Percentiles rank a stretch among this genome's conserved stretches.
These are phyloP conservation scores for Zygoascus bituminiphila DNA, from an alignment of 805 yeast species.

Conservation along the genomic window DNA sequence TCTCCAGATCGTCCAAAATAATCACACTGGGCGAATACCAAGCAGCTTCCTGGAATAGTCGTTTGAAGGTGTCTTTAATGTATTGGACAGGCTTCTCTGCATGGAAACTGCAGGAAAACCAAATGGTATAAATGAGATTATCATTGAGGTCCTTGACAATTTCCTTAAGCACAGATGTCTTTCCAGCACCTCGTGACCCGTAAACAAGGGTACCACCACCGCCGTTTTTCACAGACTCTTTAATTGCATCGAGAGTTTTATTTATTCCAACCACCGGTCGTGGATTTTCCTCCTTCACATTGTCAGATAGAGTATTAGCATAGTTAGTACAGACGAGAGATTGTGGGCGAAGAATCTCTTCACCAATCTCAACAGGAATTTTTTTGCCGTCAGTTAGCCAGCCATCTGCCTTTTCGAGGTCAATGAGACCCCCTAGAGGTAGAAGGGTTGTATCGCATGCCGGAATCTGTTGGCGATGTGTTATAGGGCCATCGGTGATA, in stretches of 20 bases:
- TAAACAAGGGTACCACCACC: slow-evolving; percentile 52
- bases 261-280: slow-evolving; percentile 51
- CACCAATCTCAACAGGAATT: slow-evolving; percentile 11
- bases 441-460: slow-evolving; percentile 34
- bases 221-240: slow-evolving; percentile 36
- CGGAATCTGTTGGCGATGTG: slow-evolving; percentile 49
- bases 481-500: slow-evolving; percentile 24
- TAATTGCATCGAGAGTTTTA: slow-evolving; percentile 32
- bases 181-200: slow-evolving; percentile 81
- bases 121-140: slow-evolving; percentile 39
- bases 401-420: slow-evolving; percentile 40
- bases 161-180: slow-evolving; percentile 45
- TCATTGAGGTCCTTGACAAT: slow-evolving; percentile 33
- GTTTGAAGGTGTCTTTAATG: slow-evolving; percentile 37
- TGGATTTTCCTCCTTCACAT: not conserved
- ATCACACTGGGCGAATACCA: slow-evolving; percentile 77
- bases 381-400: slow-evolving; percentile 27
- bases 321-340: slow-evolving; percentile 24
- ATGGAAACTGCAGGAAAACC: slow-evolving; percentile 45
- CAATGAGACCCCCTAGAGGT: slow-evolving; percentile 54
- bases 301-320: not conserved
- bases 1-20: slow-evolving; percentile 71
- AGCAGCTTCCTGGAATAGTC: slow-evolving; percentile 43
- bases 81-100: slow-evolving; percentile 44
- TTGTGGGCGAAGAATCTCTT: slow-evolving; percentile 33